These are phyloP conservation scores for Acidiella bohemica DNA, from an alignment of 495 filamentous ascomycete species.

Conservation along the genomic window DNA sequence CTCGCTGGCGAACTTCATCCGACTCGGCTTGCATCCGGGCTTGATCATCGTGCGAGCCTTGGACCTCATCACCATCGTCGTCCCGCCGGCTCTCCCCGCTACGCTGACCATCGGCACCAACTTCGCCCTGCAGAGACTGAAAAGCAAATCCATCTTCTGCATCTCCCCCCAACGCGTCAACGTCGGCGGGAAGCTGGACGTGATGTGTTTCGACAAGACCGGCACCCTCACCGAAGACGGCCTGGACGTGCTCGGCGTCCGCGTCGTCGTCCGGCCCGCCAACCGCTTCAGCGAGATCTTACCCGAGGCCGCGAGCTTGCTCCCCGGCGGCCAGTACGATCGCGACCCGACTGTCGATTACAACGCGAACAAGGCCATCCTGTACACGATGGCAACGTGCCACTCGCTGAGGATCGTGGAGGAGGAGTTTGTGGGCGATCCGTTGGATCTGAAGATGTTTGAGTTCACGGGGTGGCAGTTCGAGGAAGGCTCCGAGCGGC, in stretches of 20 bases:
- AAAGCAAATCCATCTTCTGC: constrained; percentile 81
- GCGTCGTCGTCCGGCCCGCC: constrained; percentile 51
- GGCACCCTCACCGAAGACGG: constrained; percentile 96
- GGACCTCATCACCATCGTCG: constrained; percentile 94
- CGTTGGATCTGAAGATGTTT: constrained; percentile 97
- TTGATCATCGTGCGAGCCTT: constrained; percentile 82
- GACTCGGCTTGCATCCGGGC: constrained; percentile 70
- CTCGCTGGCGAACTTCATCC: constrained; percentile 85
- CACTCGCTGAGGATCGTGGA: constrained; percentile 83
- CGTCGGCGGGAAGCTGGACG: constrained; percentile 86
- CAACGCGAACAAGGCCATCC: constrained; percentile 51
- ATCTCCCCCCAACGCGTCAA: constrained; percentile 96
- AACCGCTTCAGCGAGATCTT: constrained; percentile 51
- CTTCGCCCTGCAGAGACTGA: constrained; percentile 80
- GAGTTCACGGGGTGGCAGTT: constrained; percentile 91
- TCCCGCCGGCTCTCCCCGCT: constrained; percentile 91
- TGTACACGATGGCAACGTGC: constrained; percentile 96
- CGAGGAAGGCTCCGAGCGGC: constrained; percentile 62
- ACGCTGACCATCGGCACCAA: constrained; percentile 94
- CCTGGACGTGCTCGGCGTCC: constrained; percentile 81
- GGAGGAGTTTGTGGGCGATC: constrained; percentile 79
- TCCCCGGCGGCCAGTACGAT: constrained; percentile 41
- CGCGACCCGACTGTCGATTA: constrained; percentile 44
- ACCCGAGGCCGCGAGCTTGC: constrained; percentile 39
- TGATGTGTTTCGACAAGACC: constrained; percentile 98